Evolutionary conservation across 306 rosid species (phyloP), one percentile per base, ranked within the genome.

Genomic region (Quercus engelmannii): DNA sequence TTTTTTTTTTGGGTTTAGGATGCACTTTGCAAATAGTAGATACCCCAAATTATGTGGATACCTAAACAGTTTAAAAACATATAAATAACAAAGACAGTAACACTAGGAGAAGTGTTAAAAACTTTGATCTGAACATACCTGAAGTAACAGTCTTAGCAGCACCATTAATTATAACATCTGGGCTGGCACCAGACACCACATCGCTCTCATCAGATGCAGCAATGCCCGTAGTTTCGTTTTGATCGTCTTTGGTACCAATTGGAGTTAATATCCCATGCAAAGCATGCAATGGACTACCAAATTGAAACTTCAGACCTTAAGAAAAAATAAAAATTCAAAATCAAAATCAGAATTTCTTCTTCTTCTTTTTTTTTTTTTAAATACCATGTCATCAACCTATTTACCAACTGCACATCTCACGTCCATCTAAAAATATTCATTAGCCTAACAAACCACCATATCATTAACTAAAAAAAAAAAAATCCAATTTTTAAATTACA

Each of bases 251-350:
- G 38, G 73, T 67, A 79, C 78, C 83, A 55, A 55, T 49, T 35
- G 80, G 67, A 76, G 77, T 74, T 65, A 87, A 79, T 55, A 82
- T 64, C 80, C 85, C 88, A 14, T 84, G 87, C 41, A 90, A 81
- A 62, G 80, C 64, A 52, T 71, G 88, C 82, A 88, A 80, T 10
- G 91, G 91, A 73, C 78, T 78, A 52, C 85, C 71, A 35, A 88
- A 82, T 33, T 75, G 97, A 81, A 90, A 64, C 77, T 81, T 73
- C 41, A 86, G 78, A 63, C 95, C 98, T 92, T 41, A 41, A 41
- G 3, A 41, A 82, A 55, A 80, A 65, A 73, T 64, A 59, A 69
- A 73, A 69, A 74, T 25, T 5, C 7, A 49, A 9, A 65, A 52
- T 61, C 38, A 10, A 20, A 21, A 21, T 21, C 23, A 21, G n/a